Conservation (phyloP, 2,329 filamentous ascomycete genomes). For the Phaeoacremonium minimum region DNA sequence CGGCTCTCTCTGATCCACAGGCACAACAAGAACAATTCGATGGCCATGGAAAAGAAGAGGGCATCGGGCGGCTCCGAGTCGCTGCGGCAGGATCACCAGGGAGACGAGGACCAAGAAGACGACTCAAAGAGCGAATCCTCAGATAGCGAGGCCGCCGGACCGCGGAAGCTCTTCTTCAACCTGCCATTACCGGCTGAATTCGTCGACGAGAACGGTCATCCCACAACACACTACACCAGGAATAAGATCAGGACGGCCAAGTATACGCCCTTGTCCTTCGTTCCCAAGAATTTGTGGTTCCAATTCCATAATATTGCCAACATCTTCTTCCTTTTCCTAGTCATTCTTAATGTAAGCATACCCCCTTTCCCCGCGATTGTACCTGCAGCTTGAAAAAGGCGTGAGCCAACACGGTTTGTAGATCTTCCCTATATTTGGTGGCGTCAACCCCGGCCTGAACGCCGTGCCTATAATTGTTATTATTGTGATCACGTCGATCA, state of each 20-base stretch:
- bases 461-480: slow-evolving; percentile 93
- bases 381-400: no score
- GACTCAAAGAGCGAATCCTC: slow-evolving; percentile 29
- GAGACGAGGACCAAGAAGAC: slow-evolving; percentile 27
- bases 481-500: slow-evolving; percentile 80
- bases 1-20: slow-evolving; percentile 78
- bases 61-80: slow-evolving; percentile 33
- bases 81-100: slow-evolving; percentile 20
- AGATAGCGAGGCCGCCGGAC: slow-evolving; percentile 34
- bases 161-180: slow-evolving; percentile 78
- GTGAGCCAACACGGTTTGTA: no score
- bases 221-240: slow-evolving; percentile 65
- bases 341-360: slow-evolving; percentile 81
- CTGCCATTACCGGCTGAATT: slow-evolving; percentile 69
- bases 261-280: slow-evolving; percentile 90
- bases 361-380: no score
- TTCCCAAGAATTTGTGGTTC: slow-evolving; percentile 95
- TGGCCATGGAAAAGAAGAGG: slow-evolving; percentile 66
- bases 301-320: slow-evolving; percentile 99
- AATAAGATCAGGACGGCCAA: slow-evolving; percentile 99
- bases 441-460: slow-evolving; percentile 82
- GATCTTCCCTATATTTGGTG: slow-evolving; percentile 97
- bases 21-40: slow-evolving; percentile 58
- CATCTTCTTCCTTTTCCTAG: slow-evolving; percentile 94
- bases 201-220: slow-evolving; percentile 76